Percentiles rank a stretch among this genome's conserved stretches.
These are phyloP conservation scores for Podaxis sp. DNA, from an alignment of 768 basidiomycete genomes.

Conservation along the genomic window DNA sequence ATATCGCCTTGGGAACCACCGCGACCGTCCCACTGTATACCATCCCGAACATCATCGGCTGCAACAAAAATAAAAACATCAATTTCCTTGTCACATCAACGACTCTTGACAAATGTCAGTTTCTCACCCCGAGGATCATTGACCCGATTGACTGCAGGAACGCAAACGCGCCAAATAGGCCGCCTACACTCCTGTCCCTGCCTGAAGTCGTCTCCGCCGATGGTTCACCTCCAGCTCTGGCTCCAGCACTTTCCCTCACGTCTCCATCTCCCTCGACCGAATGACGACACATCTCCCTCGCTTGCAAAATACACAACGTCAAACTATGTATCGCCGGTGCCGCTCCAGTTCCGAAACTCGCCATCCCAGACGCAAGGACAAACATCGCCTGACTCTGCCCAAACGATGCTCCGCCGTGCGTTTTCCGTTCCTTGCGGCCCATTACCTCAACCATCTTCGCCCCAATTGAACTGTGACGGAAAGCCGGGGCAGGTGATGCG, in stretches of 20 bases:
- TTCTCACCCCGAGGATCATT: conserved; percentile 56
- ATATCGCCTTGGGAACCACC: conserved; percentile 68
- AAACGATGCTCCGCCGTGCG: conserved; percentile 4
- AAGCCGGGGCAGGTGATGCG: conserved; percentile 47
- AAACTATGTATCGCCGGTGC: conserved; percentile 72
- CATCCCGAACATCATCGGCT: conserved; percentile 74
- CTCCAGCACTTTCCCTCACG: conserved; percentile 18
- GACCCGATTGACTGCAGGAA: conserved; percentile 69
- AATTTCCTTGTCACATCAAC: conserved; percentile 4
- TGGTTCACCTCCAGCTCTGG: conserved; percentile 20
- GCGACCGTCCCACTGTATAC: conserved; percentile 72
- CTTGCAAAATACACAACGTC: conserved; percentile 61
- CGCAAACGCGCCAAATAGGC: conserved; percentile 68
- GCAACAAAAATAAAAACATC: conserved; percentile 11
- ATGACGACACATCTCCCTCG: conserved; percentile 32
- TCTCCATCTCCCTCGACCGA: conserved; percentile 10
- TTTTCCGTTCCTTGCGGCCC: conserved; percentile 5
- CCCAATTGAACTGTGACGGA: conserved; percentile 22
- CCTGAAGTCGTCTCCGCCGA: conserved; percentile 24
- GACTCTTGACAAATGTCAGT: not conserved
- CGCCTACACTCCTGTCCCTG: not conserved
- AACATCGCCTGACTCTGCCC: conserved; percentile 50
- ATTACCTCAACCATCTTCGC: not conserved
- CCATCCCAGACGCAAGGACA: conserved; percentile 57
- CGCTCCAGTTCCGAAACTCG: conserved; percentile 64